Evolutionary conservation across 2,329 filamentous ascomycete species (phyloP).

Genomic region (Rhynchosporium secalis): DNA sequence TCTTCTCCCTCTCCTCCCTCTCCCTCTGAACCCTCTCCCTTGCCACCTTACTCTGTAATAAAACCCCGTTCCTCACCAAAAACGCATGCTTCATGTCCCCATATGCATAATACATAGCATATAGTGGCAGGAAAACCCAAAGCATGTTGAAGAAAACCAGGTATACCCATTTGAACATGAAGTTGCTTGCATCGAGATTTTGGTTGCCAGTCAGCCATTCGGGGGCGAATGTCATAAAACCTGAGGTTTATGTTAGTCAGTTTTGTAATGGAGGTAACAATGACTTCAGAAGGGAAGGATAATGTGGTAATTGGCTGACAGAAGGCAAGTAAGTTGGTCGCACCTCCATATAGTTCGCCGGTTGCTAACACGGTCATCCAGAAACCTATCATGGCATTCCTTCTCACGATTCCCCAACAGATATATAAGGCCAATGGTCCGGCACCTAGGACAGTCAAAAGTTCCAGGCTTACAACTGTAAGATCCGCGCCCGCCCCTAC

Average conservation of each 20-base stretch:
- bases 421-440: slow-evolving; percentile 60
- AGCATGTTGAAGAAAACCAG: slow-evolving; percentile 68
- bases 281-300: not conserved
- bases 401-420: slow-evolving; percentile 59
- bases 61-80: slow-evolving; percentile 40
- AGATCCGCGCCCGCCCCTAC: slow-evolving; percentile 57
- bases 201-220: slow-evolving; percentile 65
- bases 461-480: slow-evolving; percentile 62
- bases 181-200: slow-evolving; percentile 65
- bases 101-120: slow-evolving; percentile 56
- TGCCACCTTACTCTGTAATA: slow-evolving; percentile 33
- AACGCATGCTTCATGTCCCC: slow-evolving; percentile 58
- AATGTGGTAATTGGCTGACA: not conserved
- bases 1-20: not conserved
- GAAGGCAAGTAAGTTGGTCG: slow-evolving; percentile 22
- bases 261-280: too few species aligned
- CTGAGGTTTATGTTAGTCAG: slow-evolving; percentile 39
- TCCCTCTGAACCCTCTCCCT: slow-evolving; percentile 35
- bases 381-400: slow-evolving; percentile 55
- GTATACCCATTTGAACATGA: slow-evolving; percentile 63
- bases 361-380: slow-evolving; percentile 66
- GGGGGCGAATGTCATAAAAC: slow-evolving; percentile 71
- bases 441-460: slow-evolving; percentile 64
- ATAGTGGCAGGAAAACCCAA: slow-evolving; percentile 65
- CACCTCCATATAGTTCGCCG: slow-evolving; percentile 65